Base-by-base conservation (phyloP, 176 grass and related monocot genomes). In the Oryza meridionalis region DNA sequence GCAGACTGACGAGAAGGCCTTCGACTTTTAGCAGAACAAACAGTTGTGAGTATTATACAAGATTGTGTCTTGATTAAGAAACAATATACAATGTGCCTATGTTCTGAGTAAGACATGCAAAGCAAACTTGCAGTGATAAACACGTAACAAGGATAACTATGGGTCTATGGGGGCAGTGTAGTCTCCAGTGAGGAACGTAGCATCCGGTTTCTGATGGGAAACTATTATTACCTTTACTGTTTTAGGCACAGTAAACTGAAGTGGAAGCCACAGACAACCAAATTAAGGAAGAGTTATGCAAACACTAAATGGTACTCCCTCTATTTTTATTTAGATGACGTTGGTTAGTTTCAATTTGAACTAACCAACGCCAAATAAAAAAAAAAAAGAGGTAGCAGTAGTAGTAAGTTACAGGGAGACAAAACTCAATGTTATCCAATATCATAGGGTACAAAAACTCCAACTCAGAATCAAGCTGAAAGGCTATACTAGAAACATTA, bases 391-490 rank as follows among this genome's bases (percentile, higher is more conserved):
- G 29, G 29, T 31, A 31, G 29, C 3, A 25, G 4, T 58, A n/a
- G 4, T 44, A 14, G 6, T 4, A 0, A 59, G 66, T 19, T 42
- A 45, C 22, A 61, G 14, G n/a, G n/a, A 61, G 9, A 72, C 3
- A 9, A 10, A n/a, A 29, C 59, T 6, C 33, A 6, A 62, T 62
- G 22, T 17, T 44, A 62, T 31, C 22, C 2, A 72, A 72, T 25
- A 42, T 8, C 22, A 81, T 69, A 38, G 27, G 25, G 78, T 53
- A 14, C 11, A 27, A 11, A 62, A 21, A 69, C 59, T 15, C 50
- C 72, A 62, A 62, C 58, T 72, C 68, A 72, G 21, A 21, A 82
- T 44, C 80, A 82, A 17, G 21, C 68, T 17, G 22, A 35, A 61
- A 26, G 49, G 47, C 19, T 72, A 71, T 5, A 46, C 42, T 46